These are phyloP conservation scores for Dryadomyces quercivorus DNA, from an alignment of 2,329 filamentous ascomycete genomes.

Conservation along the genomic window DNA sequence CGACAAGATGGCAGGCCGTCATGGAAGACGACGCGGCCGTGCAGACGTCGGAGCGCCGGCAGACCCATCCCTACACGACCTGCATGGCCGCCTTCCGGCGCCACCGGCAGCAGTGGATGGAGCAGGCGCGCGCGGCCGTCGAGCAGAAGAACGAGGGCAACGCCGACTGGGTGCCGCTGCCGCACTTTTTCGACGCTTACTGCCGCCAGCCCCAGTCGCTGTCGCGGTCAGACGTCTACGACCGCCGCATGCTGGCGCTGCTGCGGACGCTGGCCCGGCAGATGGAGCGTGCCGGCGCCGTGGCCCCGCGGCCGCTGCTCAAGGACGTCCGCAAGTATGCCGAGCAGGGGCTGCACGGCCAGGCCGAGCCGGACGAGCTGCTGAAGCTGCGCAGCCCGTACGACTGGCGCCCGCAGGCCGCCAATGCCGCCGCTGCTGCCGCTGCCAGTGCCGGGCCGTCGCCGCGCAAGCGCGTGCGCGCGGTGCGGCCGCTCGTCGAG, in stretches of 20 bases:
- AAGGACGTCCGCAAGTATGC: slow-evolving; percentile 9
- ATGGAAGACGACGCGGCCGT: neutral
- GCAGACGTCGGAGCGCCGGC: neutral
- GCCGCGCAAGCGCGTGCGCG: neutral
- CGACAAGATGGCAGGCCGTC: neutral
- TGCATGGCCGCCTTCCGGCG: slow-evolving; percentile 9
- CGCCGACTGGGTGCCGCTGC: slow-evolving; percentile 12
- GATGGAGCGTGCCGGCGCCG: slow-evolving; percentile 13
- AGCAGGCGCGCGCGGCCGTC: slow-evolving; percentile 5
- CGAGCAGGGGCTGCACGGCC: slow-evolving; percentile 4
- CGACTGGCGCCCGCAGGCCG: neutral
- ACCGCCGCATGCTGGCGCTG: slow-evolving; percentile 16
- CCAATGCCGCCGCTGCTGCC: too few species aligned
- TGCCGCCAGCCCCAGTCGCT: slow-evolving; percentile 2
- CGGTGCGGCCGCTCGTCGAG: slow-evolving; percentile 9
- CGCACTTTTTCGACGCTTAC: slow-evolving; percentile 9
- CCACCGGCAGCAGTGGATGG: slow-evolving; percentile 8
- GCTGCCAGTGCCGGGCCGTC: neutral
- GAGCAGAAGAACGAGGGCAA: slow-evolving; percentile 1
- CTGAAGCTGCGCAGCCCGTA: slow-evolving; percentile 8
- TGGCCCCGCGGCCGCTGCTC: slow-evolving; percentile 19
- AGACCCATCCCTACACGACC: slow-evolving; percentile 10
- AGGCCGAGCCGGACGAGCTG: slow-evolving; percentile 2
- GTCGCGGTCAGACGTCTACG: slow-evolving; percentile 14
- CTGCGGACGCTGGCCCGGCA: slow-evolving; percentile 14